Percentiles rank a stretch among this genome's conserved stretches.
Conservation (phyloP, 1,284 basidiomycete genomes). For the Ceraceosorus bombacis region DNA sequence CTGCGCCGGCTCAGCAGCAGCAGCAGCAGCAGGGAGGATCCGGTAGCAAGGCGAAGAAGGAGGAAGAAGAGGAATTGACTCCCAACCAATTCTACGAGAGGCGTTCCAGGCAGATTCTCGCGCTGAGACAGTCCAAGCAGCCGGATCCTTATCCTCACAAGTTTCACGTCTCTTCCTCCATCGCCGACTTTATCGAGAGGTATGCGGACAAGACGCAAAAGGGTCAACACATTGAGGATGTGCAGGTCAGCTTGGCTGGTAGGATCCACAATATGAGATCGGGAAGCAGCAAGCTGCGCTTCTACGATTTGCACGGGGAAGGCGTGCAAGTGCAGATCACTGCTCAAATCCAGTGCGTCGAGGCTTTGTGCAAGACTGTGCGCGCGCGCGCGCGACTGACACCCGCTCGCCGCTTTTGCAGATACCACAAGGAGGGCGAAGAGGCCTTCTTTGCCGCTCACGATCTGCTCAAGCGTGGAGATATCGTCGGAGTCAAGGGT, state of each 20-base stretch:
- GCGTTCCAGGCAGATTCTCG: conserved; percentile 76
- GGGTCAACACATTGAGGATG: conserved; percentile 37
- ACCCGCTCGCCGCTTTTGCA: conserved; percentile 1
- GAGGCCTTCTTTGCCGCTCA: conserved; percentile 63
- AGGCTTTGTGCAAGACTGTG: background rate
- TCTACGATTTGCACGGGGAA: conserved; percentile 91
- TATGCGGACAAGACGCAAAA: conserved; percentile 58
- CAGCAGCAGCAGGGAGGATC: conserved; percentile 10
- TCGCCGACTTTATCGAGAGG: conserved; percentile 66
- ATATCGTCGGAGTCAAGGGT: conserved; percentile 89
- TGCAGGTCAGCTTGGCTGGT: conserved; percentile 66
- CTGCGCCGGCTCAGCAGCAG: conserved; percentile 17
- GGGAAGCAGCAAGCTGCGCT: conserved; percentile 75
- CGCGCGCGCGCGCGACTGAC: no score
- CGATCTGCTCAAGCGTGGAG: conserved; percentile 84
- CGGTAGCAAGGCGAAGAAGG: conserved; percentile 10
- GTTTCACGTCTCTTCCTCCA: conserved; percentile 79
- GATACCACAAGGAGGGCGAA: conserved; percentile 48
- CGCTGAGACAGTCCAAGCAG: conserved; percentile 71
- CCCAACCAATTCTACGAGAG: conserved; percentile 86
- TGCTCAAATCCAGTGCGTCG: conserved; percentile 73
- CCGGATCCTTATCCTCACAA: conserved; percentile 96
- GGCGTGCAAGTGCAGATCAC: conserved; percentile 91
- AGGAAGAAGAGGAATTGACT: conserved; percentile 38
- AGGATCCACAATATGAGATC: conserved; percentile 83